Conservation (phyloP, 2,329 filamentous ascomycete species). For the Elsinoe batatas region DNA sequence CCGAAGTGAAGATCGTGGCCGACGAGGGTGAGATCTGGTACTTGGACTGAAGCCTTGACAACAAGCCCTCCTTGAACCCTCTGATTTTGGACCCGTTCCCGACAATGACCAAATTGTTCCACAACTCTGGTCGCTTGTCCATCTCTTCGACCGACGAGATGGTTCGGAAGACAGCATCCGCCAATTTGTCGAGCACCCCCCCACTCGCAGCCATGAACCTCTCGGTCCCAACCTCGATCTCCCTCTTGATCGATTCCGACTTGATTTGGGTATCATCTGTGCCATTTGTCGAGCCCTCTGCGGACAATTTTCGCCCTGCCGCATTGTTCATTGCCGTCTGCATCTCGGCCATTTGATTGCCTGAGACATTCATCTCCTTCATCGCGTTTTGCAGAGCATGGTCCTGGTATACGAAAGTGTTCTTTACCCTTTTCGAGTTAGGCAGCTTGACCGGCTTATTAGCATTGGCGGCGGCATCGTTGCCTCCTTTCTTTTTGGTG, state of each 20-base stretch:
- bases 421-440: slow-evolving; percentile 61
- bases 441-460: slow-evolving; percentile 53
- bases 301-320: slow-evolving; percentile 2
- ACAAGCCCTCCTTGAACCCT: slow-evolving; percentile 79
- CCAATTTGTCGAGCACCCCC: slow-evolving; percentile 70
- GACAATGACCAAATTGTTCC: slow-evolving; percentile 86
- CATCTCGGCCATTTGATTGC: slow-evolving; percentile 39
- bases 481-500: slow-evolving; percentile 45
- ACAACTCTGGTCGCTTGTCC: slow-evolving; percentile 73
- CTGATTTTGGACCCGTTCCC: slow-evolving; percentile 69
- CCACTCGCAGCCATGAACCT: slow-evolving; percentile 57
- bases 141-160: slow-evolving; percentile 76
- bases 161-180: slow-evolving; percentile 71
- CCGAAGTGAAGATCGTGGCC: slow-evolving; percentile 93
- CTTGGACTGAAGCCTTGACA: slow-evolving; percentile 67
- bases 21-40: slow-evolving; percentile 87
- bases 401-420: slow-evolving; percentile 66
- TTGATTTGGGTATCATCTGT: slow-evolving; percentile 17
- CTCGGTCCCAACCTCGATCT: slow-evolving; percentile 69
- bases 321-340: slow-evolving; percentile 39
- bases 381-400: slow-evolving; percentile 45
- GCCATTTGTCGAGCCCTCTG: slow-evolving; percentile 19
- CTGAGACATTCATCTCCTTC: slow-evolving; percentile 40
- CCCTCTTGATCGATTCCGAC: slow-evolving; percentile 37
- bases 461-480: slow-evolving; percentile 48